phyloP scores from a whole-genome alignment of 768 basidiomycete genomes.

The Tulasnella sp. region DNA sequence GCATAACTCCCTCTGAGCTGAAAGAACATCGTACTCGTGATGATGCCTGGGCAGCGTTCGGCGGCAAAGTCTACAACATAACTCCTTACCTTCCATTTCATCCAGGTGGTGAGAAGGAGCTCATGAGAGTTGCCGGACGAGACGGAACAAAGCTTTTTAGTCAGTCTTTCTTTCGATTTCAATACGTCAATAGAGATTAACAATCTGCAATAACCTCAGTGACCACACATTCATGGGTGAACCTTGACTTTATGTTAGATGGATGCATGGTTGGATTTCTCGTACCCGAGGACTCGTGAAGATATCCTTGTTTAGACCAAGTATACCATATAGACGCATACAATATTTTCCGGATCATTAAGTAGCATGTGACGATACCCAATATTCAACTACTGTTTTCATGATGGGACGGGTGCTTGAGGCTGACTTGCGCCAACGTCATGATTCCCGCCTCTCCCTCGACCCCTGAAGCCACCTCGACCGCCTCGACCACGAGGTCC shows the following conservation, averaged over 20 bases:
- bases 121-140: constrained; percentile 88
- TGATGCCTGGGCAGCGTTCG: constrained; percentile 88
- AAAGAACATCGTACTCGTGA: constrained; percentile 68
- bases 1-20: constrained; percentile 63
- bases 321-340: neutral
- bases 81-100: constrained; percentile 84
- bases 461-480: neutral
- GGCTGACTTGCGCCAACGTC: neutral
- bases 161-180: constrained; percentile 29
- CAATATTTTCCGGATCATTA: neutral
- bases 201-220: no score
- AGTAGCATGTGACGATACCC: neutral
- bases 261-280: constrained; percentile 85
- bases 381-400: neutral
- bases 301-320: neutral
- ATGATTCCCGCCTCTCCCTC: neutral
- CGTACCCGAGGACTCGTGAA: constrained; percentile 45
- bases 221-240: constrained; percentile 91
- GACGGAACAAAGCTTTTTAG: constrained; percentile 94
- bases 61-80: constrained; percentile 93
- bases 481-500: constrained; percentile 7
- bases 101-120: constrained; percentile 85
- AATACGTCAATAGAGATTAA: no score
- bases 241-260: constrained; percentile 91
- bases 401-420: neutral